A percentile compares a stretch with the other conserved stretches of the same genome.
These are phyloP conservation scores for Neurospora sp. DNA, from an alignment of 495 filamentous ascomycete genomes.

Conservation along the genomic window DNA sequence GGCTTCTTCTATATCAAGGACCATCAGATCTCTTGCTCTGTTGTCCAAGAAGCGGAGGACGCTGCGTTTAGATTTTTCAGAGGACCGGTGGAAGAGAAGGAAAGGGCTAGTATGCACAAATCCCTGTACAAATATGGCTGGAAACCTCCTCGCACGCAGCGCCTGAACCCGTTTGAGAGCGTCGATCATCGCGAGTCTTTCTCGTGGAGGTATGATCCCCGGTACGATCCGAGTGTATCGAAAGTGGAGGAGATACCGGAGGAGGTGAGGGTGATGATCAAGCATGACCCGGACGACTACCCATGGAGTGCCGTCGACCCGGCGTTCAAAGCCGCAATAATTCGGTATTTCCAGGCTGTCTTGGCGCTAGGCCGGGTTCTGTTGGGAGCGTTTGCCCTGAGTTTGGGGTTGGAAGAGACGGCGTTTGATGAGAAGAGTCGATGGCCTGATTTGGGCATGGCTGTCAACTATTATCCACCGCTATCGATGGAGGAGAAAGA, in stretches of 20 bases:
- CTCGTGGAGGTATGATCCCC: constrained; percentile 33
- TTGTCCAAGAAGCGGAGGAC: too few species aligned
- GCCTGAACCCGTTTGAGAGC: constrained; percentile 27
- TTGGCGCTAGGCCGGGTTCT: too few species aligned
- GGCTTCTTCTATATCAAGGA: constrained; percentile 47
- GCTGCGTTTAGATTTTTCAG: too few species aligned
- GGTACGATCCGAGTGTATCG: too few species aligned
- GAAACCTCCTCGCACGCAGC: constrained; percentile 17
- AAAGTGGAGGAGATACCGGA: too few species aligned
- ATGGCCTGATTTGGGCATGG: constrained; percentile 29
- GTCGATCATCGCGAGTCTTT: constrained; percentile 34
- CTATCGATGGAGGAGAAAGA: neutral
- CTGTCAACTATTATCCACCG: constrained; percentile 24
- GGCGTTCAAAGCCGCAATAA: constrained; percentile 32
- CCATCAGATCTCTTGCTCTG: too few species aligned
- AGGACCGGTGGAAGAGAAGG: too few species aligned
- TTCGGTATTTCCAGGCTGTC: constrained; percentile 36
- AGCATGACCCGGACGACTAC: constrained; percentile 36
- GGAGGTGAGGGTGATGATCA: constrained; percentile 29
- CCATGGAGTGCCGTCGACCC: constrained; percentile 34
- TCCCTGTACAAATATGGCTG: constrained; percentile 19
- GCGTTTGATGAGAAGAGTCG: constrained; percentile 41
- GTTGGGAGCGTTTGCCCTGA: constrained; percentile 43
- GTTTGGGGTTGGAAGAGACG: constrained; percentile 35
- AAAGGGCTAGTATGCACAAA: constrained; percentile 17